A percentile compares a stretch with the other conserved stretches of the same genome.
phyloP scores from a whole-genome alignment of 1,284 basidiomycete genomes.

The Austroboletus niveus region DNA sequence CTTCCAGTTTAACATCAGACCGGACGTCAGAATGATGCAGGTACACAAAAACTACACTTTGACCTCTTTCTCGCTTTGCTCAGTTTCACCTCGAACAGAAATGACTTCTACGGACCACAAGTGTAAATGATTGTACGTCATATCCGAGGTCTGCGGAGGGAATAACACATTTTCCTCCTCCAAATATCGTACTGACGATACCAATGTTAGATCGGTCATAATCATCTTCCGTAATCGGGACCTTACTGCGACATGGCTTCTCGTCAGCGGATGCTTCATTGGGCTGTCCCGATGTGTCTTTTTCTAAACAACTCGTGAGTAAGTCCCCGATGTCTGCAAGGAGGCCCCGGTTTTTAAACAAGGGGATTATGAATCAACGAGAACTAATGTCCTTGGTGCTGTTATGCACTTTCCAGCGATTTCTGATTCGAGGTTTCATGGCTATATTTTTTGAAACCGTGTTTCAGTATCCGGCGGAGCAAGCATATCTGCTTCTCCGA shows the following conservation, averaged over 20 bases:
- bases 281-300: neutral
- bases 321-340: conserved; percentile 5
- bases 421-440: conserved; percentile 5
- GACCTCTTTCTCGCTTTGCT: neutral
- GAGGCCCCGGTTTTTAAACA: conserved; percentile 28
- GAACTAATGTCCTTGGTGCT: neutral
- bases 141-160: conserved; percentile 8
- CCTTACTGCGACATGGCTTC: conserved; percentile 2
- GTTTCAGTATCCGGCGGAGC: neutral
- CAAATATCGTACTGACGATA: neutral
- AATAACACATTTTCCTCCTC: neutral
- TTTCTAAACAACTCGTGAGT: neutral
- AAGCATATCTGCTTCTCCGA: conserved; percentile 7
- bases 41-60: neutral
- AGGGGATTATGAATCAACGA: conserved; percentile 13
- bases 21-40: neutral
- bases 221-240: neutral
- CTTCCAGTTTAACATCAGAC: neutral
- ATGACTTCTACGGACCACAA: neutral
- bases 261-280: conserved; percentile 4
- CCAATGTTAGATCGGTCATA: conserved; percentile 1
- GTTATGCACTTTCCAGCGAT: neutral
- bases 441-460: conserved; percentile 3
- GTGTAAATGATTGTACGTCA: no score
- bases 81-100: neutral